These are phyloP conservation scores for Benincasa hispida DNA, from an alignment of 306 rosid genomes.

Conservation along the genomic window DNA sequence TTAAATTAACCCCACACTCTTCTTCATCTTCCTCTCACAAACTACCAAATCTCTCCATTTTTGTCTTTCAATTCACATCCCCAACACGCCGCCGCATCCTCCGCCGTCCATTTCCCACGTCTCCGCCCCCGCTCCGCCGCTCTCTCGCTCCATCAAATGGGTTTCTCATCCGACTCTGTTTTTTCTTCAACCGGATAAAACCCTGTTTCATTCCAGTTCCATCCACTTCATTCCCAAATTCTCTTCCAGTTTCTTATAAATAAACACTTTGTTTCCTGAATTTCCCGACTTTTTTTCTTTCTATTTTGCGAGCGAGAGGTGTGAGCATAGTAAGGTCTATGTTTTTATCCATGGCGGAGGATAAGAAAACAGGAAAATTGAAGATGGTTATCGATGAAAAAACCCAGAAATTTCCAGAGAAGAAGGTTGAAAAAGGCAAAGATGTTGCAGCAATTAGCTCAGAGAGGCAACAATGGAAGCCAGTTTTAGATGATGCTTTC, in stretches of 20 bases:
- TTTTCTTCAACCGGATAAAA: constrained; percentile 34
- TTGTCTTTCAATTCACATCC: neutral
- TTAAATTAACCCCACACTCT: constrained; percentile 21
- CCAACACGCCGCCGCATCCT: neutral
- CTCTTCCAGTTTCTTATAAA: neutral
- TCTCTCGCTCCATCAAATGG: constrained; percentile 25
- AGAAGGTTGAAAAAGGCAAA: constrained; percentile 1
- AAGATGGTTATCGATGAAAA: constrained; percentile 22
- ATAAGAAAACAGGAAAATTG: constrained; percentile 38
- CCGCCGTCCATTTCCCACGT: neutral
- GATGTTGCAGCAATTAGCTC: constrained; percentile 15
- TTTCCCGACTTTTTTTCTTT: neutral
- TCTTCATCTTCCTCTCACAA: neutral
- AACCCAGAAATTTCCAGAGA: neutral
- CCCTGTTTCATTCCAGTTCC: constrained; percentile 1
- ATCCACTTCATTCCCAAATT: neutral
- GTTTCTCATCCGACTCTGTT: constrained; percentile 42
- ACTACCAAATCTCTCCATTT: neutral
- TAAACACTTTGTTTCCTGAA: neutral
- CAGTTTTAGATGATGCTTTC: constrained; percentile 47
- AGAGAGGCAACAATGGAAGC: constrained; percentile 48
- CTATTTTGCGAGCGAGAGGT: neutral
- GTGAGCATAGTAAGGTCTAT: neutral
- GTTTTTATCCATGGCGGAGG: constrained; percentile 27
- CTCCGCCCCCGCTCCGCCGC: neutral